These are phyloP conservation scores for Cardamine resedifolia DNA, from an alignment of 345 rosid species.

Conservation along the genomic window DNA sequence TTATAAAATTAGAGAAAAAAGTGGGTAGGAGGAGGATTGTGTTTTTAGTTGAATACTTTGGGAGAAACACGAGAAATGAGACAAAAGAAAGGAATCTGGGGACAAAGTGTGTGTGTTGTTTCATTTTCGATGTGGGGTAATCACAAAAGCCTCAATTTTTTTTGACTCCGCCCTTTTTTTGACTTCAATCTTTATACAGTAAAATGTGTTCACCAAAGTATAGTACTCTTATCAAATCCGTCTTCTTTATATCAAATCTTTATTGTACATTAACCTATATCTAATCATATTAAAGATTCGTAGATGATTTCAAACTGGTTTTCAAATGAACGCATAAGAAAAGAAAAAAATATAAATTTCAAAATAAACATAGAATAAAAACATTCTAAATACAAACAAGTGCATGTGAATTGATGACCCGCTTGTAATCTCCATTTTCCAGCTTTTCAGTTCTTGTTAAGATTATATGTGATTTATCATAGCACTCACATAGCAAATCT, in stretches of 20 bases:
- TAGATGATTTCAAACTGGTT: background rate
- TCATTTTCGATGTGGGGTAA: constrained; percentile 78
- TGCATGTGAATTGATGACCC: background rate
- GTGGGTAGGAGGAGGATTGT: background rate
- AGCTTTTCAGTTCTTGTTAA: background rate
- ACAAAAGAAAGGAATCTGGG: constrained; percentile 54
- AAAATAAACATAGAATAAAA: background rate
- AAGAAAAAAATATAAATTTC: background rate
- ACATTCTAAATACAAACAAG: background rate
- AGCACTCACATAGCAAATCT: too few relatives aligned
- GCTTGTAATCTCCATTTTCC: background rate
- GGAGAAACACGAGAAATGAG: constrained; percentile 39
- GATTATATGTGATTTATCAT: background rate
- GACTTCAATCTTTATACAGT: constrained; percentile 48
- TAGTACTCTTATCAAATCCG: constrained; percentile 15
- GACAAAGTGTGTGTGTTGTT: constrained; percentile 60
- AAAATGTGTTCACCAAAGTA: constrained; percentile 18
- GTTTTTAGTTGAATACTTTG: constrained; percentile 36
- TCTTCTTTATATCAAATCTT: constrained; percentile 21
- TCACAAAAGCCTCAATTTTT: constrained; percentile 37
- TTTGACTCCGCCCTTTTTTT: constrained; percentile 56
- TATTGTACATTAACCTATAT: background rate
- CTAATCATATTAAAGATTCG: constrained; percentile 12
- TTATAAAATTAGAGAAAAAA: background rate
- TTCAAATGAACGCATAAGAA: background rate